Conservation (phyloP, 306 rosid genomes). For the Astragalus glycyphyllos region DNA sequence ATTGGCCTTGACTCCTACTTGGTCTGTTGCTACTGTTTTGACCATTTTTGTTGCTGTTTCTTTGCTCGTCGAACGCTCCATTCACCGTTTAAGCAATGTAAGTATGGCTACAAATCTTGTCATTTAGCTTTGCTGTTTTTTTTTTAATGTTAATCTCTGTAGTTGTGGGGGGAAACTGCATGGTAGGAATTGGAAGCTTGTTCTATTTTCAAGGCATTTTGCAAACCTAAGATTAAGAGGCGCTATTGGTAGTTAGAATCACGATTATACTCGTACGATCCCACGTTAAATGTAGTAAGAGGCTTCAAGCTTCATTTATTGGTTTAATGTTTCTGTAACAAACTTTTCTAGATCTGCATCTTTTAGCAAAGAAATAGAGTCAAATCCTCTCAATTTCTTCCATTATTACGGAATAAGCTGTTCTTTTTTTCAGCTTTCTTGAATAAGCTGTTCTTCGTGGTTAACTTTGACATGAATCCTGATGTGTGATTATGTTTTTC, state of each 20-base stretch:
- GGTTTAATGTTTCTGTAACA: background rate
- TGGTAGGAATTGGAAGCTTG: conserved; percentile 26
- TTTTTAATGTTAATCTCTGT: background rate
- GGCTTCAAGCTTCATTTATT: background rate
- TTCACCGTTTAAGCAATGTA: conserved; percentile 67
- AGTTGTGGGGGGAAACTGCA: conserved; percentile 12
- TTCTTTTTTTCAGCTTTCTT: background rate
- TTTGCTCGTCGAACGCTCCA: conserved; percentile 90
- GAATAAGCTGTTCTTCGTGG: conserved; percentile 11
- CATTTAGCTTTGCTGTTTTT: conserved; percentile 17
- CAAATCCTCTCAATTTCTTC: background rate
- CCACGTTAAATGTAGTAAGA: no score
- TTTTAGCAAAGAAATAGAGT: background rate
- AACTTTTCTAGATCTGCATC: conserved; percentile 25
- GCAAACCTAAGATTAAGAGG: conserved; percentile 14
- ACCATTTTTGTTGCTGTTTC: conserved; percentile 88
- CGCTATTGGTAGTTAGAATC: no score
- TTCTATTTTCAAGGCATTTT: conserved; percentile 23
- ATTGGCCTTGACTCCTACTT: conserved; percentile 97
- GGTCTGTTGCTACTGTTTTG: conserved; percentile 98
- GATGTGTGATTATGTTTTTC: conserved; percentile 22
- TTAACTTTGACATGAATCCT: conserved; percentile 35
- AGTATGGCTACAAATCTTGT: conserved; percentile 28
- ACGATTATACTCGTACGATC: no score
- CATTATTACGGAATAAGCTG: background rate